These are phyloP conservation scores for Danielia reshetovae DNA, from an alignment of 805 yeast genomes.

Conservation along the genomic window DNA sequence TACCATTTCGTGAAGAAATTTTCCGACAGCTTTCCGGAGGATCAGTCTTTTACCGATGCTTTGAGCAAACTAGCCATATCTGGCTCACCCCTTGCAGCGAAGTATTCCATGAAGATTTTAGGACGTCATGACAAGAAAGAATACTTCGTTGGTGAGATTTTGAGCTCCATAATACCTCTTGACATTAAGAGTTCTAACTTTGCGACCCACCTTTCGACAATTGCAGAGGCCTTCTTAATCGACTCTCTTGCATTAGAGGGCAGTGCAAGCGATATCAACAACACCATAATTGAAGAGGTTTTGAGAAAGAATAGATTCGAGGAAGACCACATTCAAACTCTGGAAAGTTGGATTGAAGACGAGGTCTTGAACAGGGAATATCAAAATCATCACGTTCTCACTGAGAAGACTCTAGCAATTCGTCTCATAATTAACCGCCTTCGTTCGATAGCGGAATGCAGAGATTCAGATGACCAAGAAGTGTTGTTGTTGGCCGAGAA, in stretches of 20 bases:
- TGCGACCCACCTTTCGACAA: conserved; percentile 53
- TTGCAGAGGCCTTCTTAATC: conserved; percentile 54
- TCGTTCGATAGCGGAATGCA: conserved; percentile 33
- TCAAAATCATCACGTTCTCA: conserved; percentile 28
- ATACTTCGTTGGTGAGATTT: conserved; percentile 34
- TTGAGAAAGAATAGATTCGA: conserved; percentile 47
- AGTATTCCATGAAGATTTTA: conserved; percentile 57
- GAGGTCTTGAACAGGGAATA: conserved; percentile 28
- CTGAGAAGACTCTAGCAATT: conserved; percentile 50
- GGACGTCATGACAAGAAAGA: conserved; percentile 45
- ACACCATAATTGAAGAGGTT: conserved; percentile 57
- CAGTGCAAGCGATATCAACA: conserved; percentile 54
- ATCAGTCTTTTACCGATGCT: conserved; percentile 39
- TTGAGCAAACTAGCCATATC: conserved; percentile 43
- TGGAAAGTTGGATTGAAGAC: conserved; percentile 46
- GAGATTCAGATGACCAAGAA: conserved; percentile 14
- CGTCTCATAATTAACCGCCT: conserved; percentile 59
- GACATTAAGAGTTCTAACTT: conserved; percentile 34
- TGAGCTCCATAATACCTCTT: conserved; percentile 48
- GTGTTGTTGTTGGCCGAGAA: conserved; percentile 26
- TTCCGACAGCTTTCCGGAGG: conserved; percentile 45
- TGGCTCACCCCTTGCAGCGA: conserved; percentile 62
- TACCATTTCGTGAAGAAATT: conserved; percentile 54
- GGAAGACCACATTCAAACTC: conserved; percentile 20
- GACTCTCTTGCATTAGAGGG: conserved; percentile 49